phyloP scores from a whole-genome alignment of 495 filamentous ascomycete species.

The Daldinia caldariorum region DNA sequence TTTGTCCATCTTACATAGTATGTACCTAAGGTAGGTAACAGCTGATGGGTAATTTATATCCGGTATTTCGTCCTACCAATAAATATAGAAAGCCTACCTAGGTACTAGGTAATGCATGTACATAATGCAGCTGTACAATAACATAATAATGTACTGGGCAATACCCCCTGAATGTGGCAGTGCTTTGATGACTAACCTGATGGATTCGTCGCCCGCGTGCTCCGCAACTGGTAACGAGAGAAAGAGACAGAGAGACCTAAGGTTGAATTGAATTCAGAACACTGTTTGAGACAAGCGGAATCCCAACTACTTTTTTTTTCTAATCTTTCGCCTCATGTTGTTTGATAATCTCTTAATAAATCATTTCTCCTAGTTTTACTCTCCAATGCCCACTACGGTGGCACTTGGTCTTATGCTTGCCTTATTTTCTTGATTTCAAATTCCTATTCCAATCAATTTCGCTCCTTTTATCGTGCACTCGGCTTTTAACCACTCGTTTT shows the following conservation, averaged over 20 bases:
- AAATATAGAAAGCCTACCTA: neutral
- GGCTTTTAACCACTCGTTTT: slow-evolving; percentile 14
- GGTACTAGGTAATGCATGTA: neutral
- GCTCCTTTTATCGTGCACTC: slow-evolving; percentile 37
- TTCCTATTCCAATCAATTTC: slow-evolving; percentile 23
- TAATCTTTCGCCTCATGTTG: slow-evolving; percentile 23
- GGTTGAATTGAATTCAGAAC: slow-evolving; percentile 15
- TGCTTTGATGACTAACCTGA: slow-evolving; percentile 32
- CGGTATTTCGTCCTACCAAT: neutral
- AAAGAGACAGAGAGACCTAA: neutral
- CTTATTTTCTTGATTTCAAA: slow-evolving; percentile 30
- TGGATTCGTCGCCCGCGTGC: slow-evolving; percentile 16
- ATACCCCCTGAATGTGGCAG: slow-evolving; percentile 46
- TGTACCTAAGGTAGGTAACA: too few species aligned
- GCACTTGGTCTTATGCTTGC: slow-evolving; percentile 17
- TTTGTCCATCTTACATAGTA: too few species aligned
- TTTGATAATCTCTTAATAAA: slow-evolving; percentile 15
- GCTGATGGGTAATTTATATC: neutral
- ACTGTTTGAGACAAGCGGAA: slow-evolving; percentile 17
- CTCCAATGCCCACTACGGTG: slow-evolving; percentile 29
- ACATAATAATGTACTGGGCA: neutral
- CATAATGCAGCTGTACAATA: neutral
- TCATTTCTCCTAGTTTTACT: slow-evolving; percentile 15
- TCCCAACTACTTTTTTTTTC: neutral
- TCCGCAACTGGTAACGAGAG: slow-evolving; percentile 18